Conservation (phyloP, 2,329 filamentous ascomycete genomes). For the Sporothrix brunneoviolacea region DNA sequence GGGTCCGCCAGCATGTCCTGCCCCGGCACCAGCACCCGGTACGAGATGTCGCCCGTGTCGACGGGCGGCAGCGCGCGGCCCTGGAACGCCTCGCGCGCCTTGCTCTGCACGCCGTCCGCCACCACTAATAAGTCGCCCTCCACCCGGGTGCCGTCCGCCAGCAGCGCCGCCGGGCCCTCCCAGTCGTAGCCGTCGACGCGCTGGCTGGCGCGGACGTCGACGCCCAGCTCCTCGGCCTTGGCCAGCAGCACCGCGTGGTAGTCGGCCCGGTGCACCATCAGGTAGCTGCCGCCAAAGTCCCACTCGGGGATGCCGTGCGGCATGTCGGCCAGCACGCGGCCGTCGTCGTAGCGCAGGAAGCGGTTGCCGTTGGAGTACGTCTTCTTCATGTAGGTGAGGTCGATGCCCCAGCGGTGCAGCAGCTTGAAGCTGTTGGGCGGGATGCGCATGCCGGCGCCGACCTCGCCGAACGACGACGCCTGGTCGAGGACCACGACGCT, state of each 20-base stretch:
- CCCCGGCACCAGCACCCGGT: constrained; percentile 26
- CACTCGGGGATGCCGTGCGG: constrained; percentile 21
- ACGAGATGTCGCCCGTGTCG: constrained; percentile 29
- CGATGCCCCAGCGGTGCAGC: constrained; percentile 24
- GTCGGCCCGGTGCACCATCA: constrained; percentile 30
- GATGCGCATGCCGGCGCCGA: constrained; percentile 18
- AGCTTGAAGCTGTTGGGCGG: constrained; percentile 28
- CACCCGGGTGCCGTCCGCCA: constrained; percentile 19
- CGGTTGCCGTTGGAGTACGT: constrained; percentile 9
- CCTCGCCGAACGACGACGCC: constrained; percentile 14
- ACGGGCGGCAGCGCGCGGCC: constrained; percentile 21
- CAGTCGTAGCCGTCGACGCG: constrained; percentile 23
- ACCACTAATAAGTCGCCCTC: constrained; percentile 20
- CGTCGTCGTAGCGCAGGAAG: constrained; percentile 9
- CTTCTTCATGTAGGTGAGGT: constrained; percentile 1
- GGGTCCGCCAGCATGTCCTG: constrained; percentile 25
- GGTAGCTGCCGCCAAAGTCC: constrained; percentile 28
- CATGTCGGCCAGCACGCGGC: constrained; percentile 2
- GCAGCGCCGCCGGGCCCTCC: constrained; percentile 16
- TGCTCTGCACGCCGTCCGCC: constrained; percentile 25
- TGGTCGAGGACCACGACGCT: constrained; percentile 15
- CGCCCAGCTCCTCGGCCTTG: constrained; percentile 21
- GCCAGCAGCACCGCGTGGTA: constrained; percentile 25
- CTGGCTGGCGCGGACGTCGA: constrained; percentile 19
- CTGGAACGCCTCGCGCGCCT: constrained; percentile 21